Conservation (phyloP, 495 filamentous ascomycete species). For the Xylaria palmicola region DNA sequence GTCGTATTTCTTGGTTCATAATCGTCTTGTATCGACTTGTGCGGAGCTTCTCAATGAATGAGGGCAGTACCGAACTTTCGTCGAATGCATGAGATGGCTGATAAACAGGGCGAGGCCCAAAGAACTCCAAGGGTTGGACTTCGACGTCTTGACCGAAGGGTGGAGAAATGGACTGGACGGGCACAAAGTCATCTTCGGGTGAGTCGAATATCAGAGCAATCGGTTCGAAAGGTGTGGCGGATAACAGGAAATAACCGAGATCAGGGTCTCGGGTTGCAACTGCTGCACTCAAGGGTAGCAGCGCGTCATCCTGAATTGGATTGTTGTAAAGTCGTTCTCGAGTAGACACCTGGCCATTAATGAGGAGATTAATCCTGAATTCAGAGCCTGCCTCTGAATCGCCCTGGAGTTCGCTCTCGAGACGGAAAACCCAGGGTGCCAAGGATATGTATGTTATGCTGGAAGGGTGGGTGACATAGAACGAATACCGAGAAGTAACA, state of each 20-base stretch:
- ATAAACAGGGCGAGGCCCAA: slow-evolving; percentile 65
- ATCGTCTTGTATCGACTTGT: slow-evolving; percentile 58
- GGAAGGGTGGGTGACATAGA: slow-evolving; percentile 71
- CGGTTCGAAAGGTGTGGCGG: slow-evolving; percentile 61
- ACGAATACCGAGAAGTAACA: slow-evolving; percentile 68
- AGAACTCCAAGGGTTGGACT: slow-evolving; percentile 36
- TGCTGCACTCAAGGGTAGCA: slow-evolving; percentile 55
- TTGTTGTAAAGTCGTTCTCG: slow-evolving; percentile 60
- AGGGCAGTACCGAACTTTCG: slow-evolving; percentile 54
- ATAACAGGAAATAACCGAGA: slow-evolving; percentile 77
- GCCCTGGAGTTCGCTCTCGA: slow-evolving; percentile 72
- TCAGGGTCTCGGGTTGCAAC: slow-evolving; percentile 70
- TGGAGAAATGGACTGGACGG: slow-evolving; percentile 33
- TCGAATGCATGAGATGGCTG: slow-evolving; percentile 67
- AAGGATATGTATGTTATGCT: slow-evolving; percentile 72
- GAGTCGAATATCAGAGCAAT: slow-evolving; percentile 66
- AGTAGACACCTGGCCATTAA: slow-evolving; percentile 58
- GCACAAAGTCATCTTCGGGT: slow-evolving; percentile 48
- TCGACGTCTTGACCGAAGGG: slow-evolving; percentile 35
- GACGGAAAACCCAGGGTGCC: slow-evolving; percentile 68
- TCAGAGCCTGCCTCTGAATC: slow-evolving; percentile 63
- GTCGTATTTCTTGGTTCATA: slow-evolving; percentile 67
- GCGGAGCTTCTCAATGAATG: slow-evolving; percentile 61
- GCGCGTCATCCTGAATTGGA: slow-evolving; percentile 32
- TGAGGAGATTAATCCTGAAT: slow-evolving; percentile 72